phyloP scores from a whole-genome alignment of 164 flowering plant species.

The Aristolochia fimbriata region DNA sequence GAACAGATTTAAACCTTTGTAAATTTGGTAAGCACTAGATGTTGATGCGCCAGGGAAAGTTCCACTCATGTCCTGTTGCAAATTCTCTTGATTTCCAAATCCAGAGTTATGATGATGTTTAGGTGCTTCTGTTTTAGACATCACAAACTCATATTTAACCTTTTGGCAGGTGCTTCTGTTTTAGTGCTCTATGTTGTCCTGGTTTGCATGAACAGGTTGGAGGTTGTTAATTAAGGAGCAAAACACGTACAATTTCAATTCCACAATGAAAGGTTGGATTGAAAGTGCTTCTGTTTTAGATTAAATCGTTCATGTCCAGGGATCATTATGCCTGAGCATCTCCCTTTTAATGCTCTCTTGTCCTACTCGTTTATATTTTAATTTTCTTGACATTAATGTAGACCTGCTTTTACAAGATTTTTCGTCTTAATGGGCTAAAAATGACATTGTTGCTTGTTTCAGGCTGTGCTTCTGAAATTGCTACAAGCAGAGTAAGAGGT shows the following conservation, averaged over 20 bases:
- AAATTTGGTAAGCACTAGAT: background rate
- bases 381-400: background rate
- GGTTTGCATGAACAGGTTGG: slow-evolving; percentile 86
- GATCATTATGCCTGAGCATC: slow-evolving; percentile 22
- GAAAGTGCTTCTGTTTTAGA: slow-evolving; percentile 9
- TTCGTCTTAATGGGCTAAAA: background rate
- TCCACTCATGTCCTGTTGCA: no score
- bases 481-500: no score
- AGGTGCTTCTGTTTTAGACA: background rate
- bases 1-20: background rate
- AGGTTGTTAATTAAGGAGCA: slow-evolving; percentile 76
- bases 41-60: background rate
- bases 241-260: slow-evolving; percentile 71
- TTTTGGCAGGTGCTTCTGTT: slow-evolving; percentile 73
- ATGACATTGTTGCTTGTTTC: slow-evolving; percentile 5
- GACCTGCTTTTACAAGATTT: background rate
- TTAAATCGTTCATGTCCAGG: slow-evolving; percentile 61
- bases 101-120: no score
- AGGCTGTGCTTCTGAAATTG: slow-evolving; percentile 49
- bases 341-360: background rate
- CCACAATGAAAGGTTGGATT: slow-evolving; percentile 76
- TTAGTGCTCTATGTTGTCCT: slow-evolving; percentile 78
- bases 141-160: background rate
- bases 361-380: background rate
- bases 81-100: no score